Evolutionary conservation across 495 filamentous ascomycete species (phyloP), one percentile per base, ranked within the genome.

Genomic region (Clohesyomyces aquaticus): DNA sequence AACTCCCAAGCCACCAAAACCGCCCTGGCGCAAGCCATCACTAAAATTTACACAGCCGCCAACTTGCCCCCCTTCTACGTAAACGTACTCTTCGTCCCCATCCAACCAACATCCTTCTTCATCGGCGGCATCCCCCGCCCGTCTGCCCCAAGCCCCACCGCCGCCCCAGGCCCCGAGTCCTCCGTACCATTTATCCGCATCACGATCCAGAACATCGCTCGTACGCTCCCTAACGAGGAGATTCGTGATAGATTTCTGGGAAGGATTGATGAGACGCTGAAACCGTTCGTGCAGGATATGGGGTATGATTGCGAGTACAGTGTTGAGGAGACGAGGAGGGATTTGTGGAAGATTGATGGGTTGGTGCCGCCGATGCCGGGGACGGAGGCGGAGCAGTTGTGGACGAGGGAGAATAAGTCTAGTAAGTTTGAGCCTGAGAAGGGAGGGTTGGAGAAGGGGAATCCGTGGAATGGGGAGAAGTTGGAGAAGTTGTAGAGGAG

Each of bases 61-160:
- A 63, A 60, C 41, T 68, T 78, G n/a, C 75, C 76, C 16, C 71
- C 74, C 23, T 77, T 77, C 50, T 78, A 78, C 58, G 75, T 77
- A 1, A 61, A 72, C 49, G 65, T 76, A 35, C 54, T 73, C 38
- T 78, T 75, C 71, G 61, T 73, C 50, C 49, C 66, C 9, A 38
- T 77, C 22, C 63, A 62, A 3, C 19, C 55, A 4, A 23, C 35
- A 11, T 59, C 57, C 55, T 68, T 68, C 59, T 78, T 70, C 68
- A 68, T 59, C 50, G 66, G 65, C 45, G 65, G 56, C 47, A 27
- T 58, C 1, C 16, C 59, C 8, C 65, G 49, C 10, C 58, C 55
- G 3, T 67, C 68, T 9, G 19, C 38, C 8, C 19, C 32, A 9
- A 46, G 16, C 21, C 9, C 43, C 14, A 18, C 10, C 14, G 4